Evolutionary conservation across 768 basidiomycete species (phyloP), one percentile per base, ranked within the genome.

Genomic region (Suillus clintonianus): DNA sequence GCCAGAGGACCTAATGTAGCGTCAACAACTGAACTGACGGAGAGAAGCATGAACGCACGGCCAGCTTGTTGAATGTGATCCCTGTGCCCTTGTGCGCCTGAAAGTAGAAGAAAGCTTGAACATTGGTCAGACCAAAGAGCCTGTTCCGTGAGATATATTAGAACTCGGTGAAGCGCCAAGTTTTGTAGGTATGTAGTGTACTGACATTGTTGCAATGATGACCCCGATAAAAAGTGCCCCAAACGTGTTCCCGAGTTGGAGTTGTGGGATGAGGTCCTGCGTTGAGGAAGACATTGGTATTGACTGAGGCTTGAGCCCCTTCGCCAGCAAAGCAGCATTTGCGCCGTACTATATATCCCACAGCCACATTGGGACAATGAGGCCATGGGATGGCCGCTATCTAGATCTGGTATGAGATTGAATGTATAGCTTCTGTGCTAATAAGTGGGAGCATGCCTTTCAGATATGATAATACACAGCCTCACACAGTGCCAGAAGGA

Each of bases 101-200:
- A 55, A 55, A 55, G 54, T 55, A 55, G n/a, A 55, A 13, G 14
- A 55, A 55, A 37, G 36, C 54, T 24, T 55, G 54, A 55, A 55
- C n/a, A 22, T 55, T 55, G n/a, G 32, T 55, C 9, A 55, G 14
- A 15, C 54, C 54, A 55, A 55, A 37, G 36, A 55, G 54, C n/a
- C 54, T 55, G 7, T 22, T 51, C 50, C 50, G 50, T 51, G 27
- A 51, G 4, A 36, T 24, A 15, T 36, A n/a, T 36, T 22, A 22
- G n/a, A 30, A 19, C 19, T n/a, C 14, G 11, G 14, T 7, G 32
- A 14, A 36, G 14, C 34, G 8, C 8, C 24, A 36, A 22, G 36
- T 2, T 36, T 37, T 22, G 34, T 22, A 22, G 9, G 14, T 1
- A 37, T 13, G 14, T 15, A 37, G n/a, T 22, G 24, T 10, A 55